phyloP scores from a whole-genome alignment of 202 grass and related monocot species.

The Bolboschoenoplectus hybrid region DNA sequence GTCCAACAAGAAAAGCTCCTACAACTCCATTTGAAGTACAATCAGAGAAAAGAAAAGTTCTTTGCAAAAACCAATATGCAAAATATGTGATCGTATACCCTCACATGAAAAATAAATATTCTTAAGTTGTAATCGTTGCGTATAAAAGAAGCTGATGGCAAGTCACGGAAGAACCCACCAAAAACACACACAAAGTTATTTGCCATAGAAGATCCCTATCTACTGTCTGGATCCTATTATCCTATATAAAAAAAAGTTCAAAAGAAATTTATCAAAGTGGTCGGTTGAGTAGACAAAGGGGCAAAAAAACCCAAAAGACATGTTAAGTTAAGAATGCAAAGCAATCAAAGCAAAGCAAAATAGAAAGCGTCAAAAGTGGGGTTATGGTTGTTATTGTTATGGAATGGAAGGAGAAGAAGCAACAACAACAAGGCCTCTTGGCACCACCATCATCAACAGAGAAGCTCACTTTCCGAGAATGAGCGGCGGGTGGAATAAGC shows the following conservation, averaged over 20 bases:
- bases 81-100: too few species aligned
- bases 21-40: too few species aligned
- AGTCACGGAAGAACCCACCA: neutral
- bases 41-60: too few species aligned
- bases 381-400: constrained; percentile 10
- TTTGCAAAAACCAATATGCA: too few species aligned
- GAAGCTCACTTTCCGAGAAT: neutral
- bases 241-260: neutral
- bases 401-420: constrained; percentile 35
- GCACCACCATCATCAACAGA: neutral
- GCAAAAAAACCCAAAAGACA: constrained; percentile 31
- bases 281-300: constrained; percentile 33
- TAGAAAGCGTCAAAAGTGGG: constrained; percentile 19
- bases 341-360: constrained; percentile 14
- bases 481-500: neutral
- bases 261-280: constrained; percentile 21
- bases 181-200: neutral
- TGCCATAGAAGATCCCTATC: neutral
- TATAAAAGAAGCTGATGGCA: neutral
- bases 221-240: neutral
- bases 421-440: neutral
- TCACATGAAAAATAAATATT: too few species aligned
- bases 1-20: neutral
- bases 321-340: neutral
- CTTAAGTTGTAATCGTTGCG: too few species aligned